phyloP scores from a whole-genome alignment of 345 rosid genomes.

The Gossypium ekmanianum region DNA sequence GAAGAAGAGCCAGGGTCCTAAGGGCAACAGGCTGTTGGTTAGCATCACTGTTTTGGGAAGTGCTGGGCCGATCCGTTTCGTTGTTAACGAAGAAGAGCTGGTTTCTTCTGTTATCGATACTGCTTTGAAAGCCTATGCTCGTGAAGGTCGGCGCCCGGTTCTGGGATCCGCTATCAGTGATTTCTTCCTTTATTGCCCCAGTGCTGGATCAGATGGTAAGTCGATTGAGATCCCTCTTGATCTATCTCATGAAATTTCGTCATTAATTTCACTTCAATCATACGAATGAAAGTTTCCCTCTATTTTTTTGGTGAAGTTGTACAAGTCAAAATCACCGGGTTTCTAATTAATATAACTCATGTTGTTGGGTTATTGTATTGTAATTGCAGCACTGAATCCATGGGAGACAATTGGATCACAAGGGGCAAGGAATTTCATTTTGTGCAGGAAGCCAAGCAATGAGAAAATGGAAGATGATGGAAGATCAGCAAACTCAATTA shows the following conservation, averaged over 20 bases:
- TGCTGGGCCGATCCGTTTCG: slow-evolving; percentile 92
- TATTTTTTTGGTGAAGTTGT: neutral
- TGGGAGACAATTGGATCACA: slow-evolving; percentile 78
- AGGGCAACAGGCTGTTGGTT: slow-evolving; percentile 69
- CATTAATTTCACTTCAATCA: neutral
- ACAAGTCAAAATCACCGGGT: neutral
- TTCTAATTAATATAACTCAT: neutral
- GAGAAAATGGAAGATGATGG: slow-evolving; percentile 36
- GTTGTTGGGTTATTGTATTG: neutral
- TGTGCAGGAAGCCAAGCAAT: slow-evolving; percentile 71
- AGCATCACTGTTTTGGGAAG: slow-evolving; percentile 89
- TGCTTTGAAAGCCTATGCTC: slow-evolving; percentile 76
- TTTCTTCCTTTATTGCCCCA: slow-evolving; percentile 72
- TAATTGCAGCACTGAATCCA: slow-evolving; percentile 57
- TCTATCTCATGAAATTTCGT: neutral
- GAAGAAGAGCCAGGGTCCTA: slow-evolving; percentile 59
- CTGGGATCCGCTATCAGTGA: slow-evolving; percentile 71
- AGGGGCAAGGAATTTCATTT: slow-evolving; percentile 77
- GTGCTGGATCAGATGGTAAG: slow-evolving; percentile 60
- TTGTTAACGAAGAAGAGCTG: slow-evolving; percentile 67
- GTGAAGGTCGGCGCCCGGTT: slow-evolving; percentile 90
- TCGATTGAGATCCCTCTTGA: neutral
- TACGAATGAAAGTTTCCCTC: neutral
- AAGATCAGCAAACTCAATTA: slow-evolving; percentile 30
- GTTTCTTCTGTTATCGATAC: slow-evolving; percentile 76